These are phyloP conservation scores for Davidsoniella eucalypti DNA, from an alignment of 2,329 filamentous ascomycete species.

Conservation along the genomic window DNA sequence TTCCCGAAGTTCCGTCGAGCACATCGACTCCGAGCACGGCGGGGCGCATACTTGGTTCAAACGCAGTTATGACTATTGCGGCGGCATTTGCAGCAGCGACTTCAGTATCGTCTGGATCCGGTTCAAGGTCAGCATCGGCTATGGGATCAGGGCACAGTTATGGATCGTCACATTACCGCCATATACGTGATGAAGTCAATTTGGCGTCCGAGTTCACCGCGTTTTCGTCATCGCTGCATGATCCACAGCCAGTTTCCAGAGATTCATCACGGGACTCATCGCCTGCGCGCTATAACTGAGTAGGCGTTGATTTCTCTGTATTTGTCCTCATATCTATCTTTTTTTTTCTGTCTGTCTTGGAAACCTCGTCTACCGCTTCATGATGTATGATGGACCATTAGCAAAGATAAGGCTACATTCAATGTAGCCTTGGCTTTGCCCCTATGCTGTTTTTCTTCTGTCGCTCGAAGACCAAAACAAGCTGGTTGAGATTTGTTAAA, in stretches of 20 bases:
- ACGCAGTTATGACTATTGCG: background rate
- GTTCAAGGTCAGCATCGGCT: background rate
- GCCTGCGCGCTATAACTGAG: constrained; percentile 1
- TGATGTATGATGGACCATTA: no score
- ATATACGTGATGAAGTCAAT: background rate
- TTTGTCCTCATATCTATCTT: no score
- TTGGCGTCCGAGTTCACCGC: constrained; percentile 9
- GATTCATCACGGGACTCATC: background rate
- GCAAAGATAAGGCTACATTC: no score
- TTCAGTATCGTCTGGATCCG: no score
- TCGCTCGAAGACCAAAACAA: background rate
- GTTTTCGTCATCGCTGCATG: constrained; percentile 4
- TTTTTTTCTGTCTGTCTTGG: no score
- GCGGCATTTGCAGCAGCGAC: background rate
- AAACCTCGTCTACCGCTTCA: no score
- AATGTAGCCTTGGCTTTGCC: background rate
- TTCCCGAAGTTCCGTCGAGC: constrained; percentile 3
- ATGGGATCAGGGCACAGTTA: background rate
- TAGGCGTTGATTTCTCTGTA: background rate
- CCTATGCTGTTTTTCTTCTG: background rate
- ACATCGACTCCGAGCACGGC: background rate
- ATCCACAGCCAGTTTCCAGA: background rate
- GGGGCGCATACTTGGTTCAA: background rate
- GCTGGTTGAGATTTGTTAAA: background rate
- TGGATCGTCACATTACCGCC: background rate